Evolutionary conservation across 1,284 basidiomycete genomes (phyloP).

Genomic region (Apiotrichum montevideense): DNA sequence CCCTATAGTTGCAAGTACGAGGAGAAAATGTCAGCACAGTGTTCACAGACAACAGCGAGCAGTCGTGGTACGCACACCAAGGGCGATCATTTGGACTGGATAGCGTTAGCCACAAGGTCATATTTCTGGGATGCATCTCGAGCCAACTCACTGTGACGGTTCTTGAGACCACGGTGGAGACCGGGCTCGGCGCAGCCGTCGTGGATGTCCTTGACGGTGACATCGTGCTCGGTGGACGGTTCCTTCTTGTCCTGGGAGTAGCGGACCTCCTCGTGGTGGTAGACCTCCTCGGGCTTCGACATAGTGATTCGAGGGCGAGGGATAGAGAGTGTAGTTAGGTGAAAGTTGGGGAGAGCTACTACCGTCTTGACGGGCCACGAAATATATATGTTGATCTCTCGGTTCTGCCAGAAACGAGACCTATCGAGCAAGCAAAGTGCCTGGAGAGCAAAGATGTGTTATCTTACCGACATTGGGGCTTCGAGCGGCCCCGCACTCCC

Average conservation of each 20-base stretch:
- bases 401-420: too few relatives aligned
- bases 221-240: background rate
- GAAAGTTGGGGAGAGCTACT: too few relatives aligned
- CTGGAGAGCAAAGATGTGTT: background rate
- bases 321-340: too few relatives aligned
- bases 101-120: background rate
- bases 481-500: background rate
- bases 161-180: slow-evolving; percentile 17
- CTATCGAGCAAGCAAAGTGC: too few relatives aligned
- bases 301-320: background rate
- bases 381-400: too few relatives aligned
- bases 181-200: background rate
- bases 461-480: background rate
- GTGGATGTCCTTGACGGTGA: background rate
- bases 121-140: background rate
- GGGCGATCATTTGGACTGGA: slow-evolving; percentile 18
- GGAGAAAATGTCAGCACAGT: slow-evolving; percentile 1
- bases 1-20: slow-evolving; percentile 1
- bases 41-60: background rate
- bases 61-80: slow-evolving; percentile 6
- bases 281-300: background rate
- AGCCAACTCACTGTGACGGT: slow-evolving; percentile 17
- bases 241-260: background rate
- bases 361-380: too few relatives aligned
- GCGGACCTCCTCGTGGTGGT: background rate